Evolutionary conservation across 768 basidiomycete species (phyloP), one percentile per base, ranked within the genome.

Genomic region (Suillus decipiens): DNA sequence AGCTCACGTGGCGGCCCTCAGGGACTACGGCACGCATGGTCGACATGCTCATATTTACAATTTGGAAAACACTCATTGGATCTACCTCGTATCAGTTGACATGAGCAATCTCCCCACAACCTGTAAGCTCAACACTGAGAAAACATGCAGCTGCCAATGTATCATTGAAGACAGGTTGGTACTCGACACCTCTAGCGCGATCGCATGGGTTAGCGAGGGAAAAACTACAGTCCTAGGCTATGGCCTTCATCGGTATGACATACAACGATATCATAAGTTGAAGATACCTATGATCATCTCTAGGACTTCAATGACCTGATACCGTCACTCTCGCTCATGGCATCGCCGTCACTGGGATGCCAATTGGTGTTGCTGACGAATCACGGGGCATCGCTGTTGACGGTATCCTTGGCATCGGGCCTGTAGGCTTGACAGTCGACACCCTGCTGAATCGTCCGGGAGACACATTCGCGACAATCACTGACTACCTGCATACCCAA

Each of bases 121-220:
- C 22, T 87, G 85, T 84, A 67, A 67, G 80, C 63, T 51, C 12
- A 50, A 24, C 14, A 45, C 41, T 34, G 24, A 31, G 6, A 45
- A 54, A 14, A 24, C 37, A 47, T 59, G 31, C 22, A 6, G 7
- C 11, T 37, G 43, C 33, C 65, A 39, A 61, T 55, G 55, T 39
- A 41, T 43, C 9, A 31, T 59, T 8, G 51, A 63, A 89, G 86
- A 84, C 70, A 58, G 70, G 5, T 79, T 90, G 53, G 68, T 89
- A 59, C 75, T 89, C 59, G 88, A 89, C 68, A 87, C 87, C 5
- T 54, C 72, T 41, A 87, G 86, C 72, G 87, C 88, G 24, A 89
- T 88, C 76, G 89, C 88, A 31, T 89, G 88, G 88, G 77, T 90
- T 48, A 87, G 88, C 24, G 85, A 64, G 72, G 79, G n/a, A 84